Percentiles rank a stretch among this genome's conserved stretches.
Evolutionary conservation across 1,139 yeast species (phyloP).

Genomic region (Kurtzmaniella quercitrusa): DNA sequence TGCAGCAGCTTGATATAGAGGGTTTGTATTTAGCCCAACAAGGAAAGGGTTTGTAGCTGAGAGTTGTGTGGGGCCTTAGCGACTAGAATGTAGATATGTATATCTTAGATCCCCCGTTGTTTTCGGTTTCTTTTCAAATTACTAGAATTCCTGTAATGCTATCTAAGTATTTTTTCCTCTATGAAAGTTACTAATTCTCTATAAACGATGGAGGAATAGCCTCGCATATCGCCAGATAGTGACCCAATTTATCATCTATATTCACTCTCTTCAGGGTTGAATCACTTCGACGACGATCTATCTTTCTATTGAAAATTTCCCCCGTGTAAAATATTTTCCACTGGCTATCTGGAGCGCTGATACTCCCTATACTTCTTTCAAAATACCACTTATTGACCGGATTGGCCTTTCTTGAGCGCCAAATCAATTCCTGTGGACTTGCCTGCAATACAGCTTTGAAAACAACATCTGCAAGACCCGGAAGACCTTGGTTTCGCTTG

Average conservation of each 20-base stretch:
- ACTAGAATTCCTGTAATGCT: too few species aligned
- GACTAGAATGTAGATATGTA: too few species aligned
- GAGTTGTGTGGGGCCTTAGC: too few species aligned
- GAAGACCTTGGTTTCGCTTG: constrained; percentile 77
- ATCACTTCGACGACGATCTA: constrained; percentile 13
- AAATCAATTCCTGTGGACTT: constrained; percentile 71
- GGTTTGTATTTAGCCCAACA: too few species aligned
- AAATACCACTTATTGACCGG: constrained; percentile 98
- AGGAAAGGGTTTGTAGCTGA: too few species aligned
- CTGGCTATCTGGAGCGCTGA: constrained; percentile 45
- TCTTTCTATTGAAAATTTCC: constrained; percentile 34
- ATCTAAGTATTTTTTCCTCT: too few species aligned
- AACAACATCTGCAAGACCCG: constrained; percentile 90
- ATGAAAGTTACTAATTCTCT: neutral
- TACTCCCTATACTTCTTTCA: constrained; percentile 78
- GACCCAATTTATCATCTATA: constrained; percentile 1
- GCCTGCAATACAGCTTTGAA: constrained; percentile 73
- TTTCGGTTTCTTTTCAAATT: too few species aligned
- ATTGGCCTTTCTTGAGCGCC: constrained; percentile 83
- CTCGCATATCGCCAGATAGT: constrained; percentile 5
- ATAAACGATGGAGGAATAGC: constrained; percentile 4
- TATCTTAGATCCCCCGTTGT: too few species aligned
- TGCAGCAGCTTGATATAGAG: too few species aligned
- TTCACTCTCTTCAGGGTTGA: neutral
- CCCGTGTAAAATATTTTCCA: constrained; percentile 77